These are phyloP conservation scores for Zychaea mexicana DNA, from an alignment of 371 early-diverging fungal species.

Conservation along the genomic window DNA sequence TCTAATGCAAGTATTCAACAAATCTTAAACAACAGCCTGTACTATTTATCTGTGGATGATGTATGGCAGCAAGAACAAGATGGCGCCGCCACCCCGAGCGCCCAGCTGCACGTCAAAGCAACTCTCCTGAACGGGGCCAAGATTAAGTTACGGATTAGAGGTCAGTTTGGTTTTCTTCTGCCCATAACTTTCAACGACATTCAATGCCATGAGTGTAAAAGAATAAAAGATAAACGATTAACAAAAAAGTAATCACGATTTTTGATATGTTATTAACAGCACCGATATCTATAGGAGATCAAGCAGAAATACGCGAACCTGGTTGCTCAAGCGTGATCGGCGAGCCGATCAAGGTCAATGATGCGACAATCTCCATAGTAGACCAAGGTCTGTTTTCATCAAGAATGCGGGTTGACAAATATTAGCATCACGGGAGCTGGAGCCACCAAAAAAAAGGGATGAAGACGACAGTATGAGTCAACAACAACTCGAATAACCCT, in stretches of 20 bases:
- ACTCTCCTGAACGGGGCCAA: background rate
- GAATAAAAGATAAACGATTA: background rate
- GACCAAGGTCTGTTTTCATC: background rate
- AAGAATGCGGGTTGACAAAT: too few relatives aligned
- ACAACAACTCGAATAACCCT: background rate
- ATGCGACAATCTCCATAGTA: background rate
- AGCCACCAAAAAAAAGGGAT: too few relatives aligned
- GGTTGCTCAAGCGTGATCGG: background rate
- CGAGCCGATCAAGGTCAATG: background rate
- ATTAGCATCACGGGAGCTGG: too few relatives aligned
- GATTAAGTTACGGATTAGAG: conserved; percentile 1
- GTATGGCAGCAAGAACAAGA: background rate
- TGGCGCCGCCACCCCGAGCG: background rate
- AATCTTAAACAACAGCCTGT: background rate
- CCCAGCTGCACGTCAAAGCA: background rate
- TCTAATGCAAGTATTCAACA: background rate
- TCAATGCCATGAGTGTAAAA: background rate
- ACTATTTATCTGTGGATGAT: background rate
- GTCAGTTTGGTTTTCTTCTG: background rate
- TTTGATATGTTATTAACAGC: background rate
- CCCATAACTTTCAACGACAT: background rate
- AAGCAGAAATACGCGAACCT: background rate
- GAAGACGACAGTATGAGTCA: background rate
- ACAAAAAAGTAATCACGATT: background rate
- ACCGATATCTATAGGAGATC: background rate